Evolutionary conservation across 2,329 filamentous ascomycete species (phyloP).

Genomic region (Ilyonectria mors-panacis): DNA sequence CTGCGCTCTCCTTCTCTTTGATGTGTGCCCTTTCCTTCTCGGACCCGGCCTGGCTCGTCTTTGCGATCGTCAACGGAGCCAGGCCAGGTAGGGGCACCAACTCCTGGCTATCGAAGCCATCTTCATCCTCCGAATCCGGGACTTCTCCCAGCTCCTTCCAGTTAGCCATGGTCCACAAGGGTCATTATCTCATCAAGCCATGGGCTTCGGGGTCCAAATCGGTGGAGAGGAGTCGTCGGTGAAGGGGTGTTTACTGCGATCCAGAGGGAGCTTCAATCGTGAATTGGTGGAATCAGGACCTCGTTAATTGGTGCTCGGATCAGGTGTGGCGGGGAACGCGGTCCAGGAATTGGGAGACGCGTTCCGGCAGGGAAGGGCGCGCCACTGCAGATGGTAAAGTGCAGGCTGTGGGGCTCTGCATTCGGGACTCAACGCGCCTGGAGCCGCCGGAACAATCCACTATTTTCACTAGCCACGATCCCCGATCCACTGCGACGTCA

Average conservation of each 20-base stretch:
- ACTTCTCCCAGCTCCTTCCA: constrained; percentile 67
- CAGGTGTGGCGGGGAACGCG: constrained; percentile 47
- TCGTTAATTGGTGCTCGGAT: constrained; percentile 40
- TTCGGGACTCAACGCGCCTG: constrained; percentile 18
- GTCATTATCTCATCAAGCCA: constrained; percentile 47
- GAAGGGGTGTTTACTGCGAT: constrained; percentile 4
- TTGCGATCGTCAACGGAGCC: constrained; percentile 18
- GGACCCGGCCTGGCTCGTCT: neutral
- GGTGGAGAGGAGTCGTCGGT: constrained; percentile 8
- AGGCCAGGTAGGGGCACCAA: constrained; percentile 22
- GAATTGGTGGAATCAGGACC: constrained; percentile 18
- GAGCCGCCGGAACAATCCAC: constrained; percentile 13
- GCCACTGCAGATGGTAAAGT: constrained; percentile 21
- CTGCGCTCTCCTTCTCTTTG: constrained; percentile 27
- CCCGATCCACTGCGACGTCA: constrained; percentile 14
- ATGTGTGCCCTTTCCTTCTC: neutral
- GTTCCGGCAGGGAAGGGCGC: constrained; percentile 37
- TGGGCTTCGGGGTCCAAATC: constrained; percentile 23
- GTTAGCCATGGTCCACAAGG: constrained; percentile 56
- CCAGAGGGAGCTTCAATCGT: constrained; percentile 15
- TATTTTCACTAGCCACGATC: constrained; percentile 11
- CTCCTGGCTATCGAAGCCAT: constrained; percentile 58
- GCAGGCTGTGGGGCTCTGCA: constrained; percentile 25
- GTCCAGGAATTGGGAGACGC: constrained; percentile 46
- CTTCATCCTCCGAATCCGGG: constrained; percentile 67